Conservation (phyloP, 202 grass and related monocot genomes). For the Panicum virgatum region DNA sequence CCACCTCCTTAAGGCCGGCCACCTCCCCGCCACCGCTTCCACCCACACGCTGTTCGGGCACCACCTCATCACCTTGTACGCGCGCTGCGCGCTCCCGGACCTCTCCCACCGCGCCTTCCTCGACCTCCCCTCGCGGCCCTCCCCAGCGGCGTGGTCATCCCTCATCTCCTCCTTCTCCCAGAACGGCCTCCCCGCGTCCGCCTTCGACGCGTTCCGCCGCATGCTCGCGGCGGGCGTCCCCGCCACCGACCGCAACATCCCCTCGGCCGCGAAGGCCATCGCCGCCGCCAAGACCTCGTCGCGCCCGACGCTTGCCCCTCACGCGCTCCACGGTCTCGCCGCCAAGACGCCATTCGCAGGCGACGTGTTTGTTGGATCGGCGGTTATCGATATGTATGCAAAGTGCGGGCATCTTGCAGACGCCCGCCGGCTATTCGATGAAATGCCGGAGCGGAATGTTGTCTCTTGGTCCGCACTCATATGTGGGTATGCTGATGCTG, state of each 20-base stretch:
- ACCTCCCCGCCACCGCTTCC: constrained; percentile 55
- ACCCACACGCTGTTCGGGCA: constrained; percentile 59
- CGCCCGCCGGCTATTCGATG: constrained; percentile 65
- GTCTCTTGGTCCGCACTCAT: constrained; percentile 93
- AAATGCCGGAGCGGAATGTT: constrained; percentile 82
- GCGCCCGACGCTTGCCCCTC: constrained; percentile 41
- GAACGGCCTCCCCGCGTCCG: constrained; percentile 54
- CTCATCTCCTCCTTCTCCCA: constrained; percentile 72
- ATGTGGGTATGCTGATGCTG: constrained; percentile 60
- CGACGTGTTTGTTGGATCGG: constrained; percentile 77
- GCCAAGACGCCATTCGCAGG: constrained; percentile 61
- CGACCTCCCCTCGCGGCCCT: constrained; percentile 50
- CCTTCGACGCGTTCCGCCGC: constrained; percentile 61
- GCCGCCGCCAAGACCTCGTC: constrained; percentile 37
- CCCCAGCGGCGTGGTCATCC: constrained; percentile 66
- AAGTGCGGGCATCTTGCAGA: constrained; percentile 56
- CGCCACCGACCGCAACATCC: constrained; percentile 67
- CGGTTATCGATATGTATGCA: constrained; percentile 76
- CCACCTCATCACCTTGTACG: constrained; percentile 90
- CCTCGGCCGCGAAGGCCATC: constrained; percentile 65
- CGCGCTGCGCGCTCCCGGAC: constrained; percentile 65
- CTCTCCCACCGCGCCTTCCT: constrained; percentile 69
- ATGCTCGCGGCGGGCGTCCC: constrained; percentile 63
- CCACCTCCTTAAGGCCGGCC: constrained; percentile 71
- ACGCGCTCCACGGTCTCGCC: constrained; percentile 67